A percentile compares a stretch with the other conserved stretches of the same genome.
phyloP scores from a whole-genome alignment of 2,329 filamentous ascomycete species.

The Diaporthe sp. region DNA sequence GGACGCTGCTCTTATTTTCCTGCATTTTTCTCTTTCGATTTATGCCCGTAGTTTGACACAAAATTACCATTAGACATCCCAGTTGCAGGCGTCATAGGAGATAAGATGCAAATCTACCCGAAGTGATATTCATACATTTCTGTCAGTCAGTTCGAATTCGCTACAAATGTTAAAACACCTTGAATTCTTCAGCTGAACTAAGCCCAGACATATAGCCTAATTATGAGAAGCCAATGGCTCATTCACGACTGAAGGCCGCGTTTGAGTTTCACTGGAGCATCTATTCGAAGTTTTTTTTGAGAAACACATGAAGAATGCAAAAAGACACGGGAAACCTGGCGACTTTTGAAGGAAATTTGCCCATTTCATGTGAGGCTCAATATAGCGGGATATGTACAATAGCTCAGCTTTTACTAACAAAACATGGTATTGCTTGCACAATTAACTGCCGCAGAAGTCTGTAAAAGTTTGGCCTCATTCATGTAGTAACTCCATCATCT shows the following conservation, averaged over 20 bases:
- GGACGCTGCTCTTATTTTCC: no score
- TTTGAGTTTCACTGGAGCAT: no score
- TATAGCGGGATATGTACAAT: no score
- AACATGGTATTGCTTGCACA: no score
- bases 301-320: background rate
- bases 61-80: no score
- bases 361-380: background rate
- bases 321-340: background rate
- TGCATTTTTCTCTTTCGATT: no score
- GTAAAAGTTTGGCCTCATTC: background rate
- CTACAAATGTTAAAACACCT: background rate
- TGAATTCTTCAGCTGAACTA: background rate
- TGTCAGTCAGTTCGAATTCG: background rate
- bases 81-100: no score
- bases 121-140: no score
- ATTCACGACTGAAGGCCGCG: background rate
- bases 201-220: background rate
- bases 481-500: no score
- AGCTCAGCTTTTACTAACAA: background rate
- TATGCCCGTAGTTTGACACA: no score
- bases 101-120: no score
- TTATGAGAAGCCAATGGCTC: background rate
- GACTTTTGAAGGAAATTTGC: background rate
- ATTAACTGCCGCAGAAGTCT: background rate
- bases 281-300: no score